These are phyloP conservation scores for Venturia aucupariae DNA, from an alignment of 2,329 filamentous ascomycete species.

Conservation along the genomic window DNA sequence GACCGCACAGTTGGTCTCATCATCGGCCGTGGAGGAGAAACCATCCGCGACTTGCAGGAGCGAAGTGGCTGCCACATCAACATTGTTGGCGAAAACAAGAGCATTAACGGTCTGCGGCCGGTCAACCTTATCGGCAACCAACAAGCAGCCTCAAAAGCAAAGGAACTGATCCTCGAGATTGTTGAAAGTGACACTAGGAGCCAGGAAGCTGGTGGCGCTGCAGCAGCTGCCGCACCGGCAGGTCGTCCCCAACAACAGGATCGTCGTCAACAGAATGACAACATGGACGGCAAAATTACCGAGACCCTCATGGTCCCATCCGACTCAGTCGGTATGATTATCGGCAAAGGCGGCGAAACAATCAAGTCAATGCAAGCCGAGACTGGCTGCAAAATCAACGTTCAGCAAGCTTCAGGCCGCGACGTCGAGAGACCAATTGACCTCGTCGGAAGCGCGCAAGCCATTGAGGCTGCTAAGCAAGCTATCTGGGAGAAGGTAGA, in stretches of 20 bases:
- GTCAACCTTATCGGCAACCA: slow-evolving; percentile 81
- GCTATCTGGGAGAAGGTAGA: slow-evolving; percentile 91
- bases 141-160: slow-evolving; percentile 65
- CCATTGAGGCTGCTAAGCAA: slow-evolving; percentile 70
- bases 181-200: slow-evolving; percentile 76
- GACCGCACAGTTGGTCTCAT: slow-evolving; percentile 88
- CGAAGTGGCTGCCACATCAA: slow-evolving; percentile 91
- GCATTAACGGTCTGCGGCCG: slow-evolving; percentile 77
- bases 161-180: slow-evolving; percentile 86
- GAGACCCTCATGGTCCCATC: slow-evolving; percentile 80
- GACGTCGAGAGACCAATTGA: slow-evolving; percentile 82
- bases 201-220: slow-evolving; percentile 23
- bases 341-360: slow-evolving; percentile 85
- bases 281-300: slow-evolving; percentile 53
- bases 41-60: slow-evolving; percentile 85
- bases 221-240: slow-evolving; percentile 8
- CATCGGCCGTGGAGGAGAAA: slow-evolving; percentile 88
- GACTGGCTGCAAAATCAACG: slow-evolving; percentile 91
- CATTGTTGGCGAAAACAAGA: slow-evolving; percentile 88
- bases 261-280: slow-evolving; percentile 14
- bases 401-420: slow-evolving; percentile 69
- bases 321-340: slow-evolving; percentile 92
- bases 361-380: slow-evolving; percentile 87
- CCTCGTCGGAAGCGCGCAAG: slow-evolving; percentile 66
- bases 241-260: neutral